Percentiles rank a stretch among this genome's conserved stretches.
These are phyloP conservation scores for Cryptococcus floricola DNA, from an alignment of 1,284 basidiomycete species.

Conservation along the genomic window DNA sequence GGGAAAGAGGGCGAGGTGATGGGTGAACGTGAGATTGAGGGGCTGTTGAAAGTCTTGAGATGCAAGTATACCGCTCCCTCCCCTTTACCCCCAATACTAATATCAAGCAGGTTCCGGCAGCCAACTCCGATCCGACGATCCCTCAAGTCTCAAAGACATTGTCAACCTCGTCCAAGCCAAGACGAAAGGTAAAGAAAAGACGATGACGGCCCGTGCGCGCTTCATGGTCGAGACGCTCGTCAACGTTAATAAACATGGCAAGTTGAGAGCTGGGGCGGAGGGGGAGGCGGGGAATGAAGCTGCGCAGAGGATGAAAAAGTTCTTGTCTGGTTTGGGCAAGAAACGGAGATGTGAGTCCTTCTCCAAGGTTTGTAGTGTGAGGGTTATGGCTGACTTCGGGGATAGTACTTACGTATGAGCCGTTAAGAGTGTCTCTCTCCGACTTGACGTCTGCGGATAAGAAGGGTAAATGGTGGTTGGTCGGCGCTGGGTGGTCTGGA, in stretches of 20 bases:
- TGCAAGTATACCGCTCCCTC: constrained; percentile 55
- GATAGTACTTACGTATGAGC: constrained; percentile 73
- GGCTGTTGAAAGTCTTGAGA: constrained; percentile 77
- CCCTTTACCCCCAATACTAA: neutral
- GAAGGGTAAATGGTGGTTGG: constrained; percentile 98
- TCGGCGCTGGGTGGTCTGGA: constrained; percentile 93
- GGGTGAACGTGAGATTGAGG: constrained; percentile 76
- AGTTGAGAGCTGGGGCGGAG: constrained; percentile 60
- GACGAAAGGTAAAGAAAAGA: constrained; percentile 57
- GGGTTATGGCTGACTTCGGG: neutral
- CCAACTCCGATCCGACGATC: constrained; percentile 70
- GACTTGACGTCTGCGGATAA: constrained; percentile 80
- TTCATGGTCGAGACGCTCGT: constrained; percentile 91
- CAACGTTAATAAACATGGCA: constrained; percentile 82
- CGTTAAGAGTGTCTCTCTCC: constrained; percentile 73
- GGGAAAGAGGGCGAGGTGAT: constrained; percentile 50
- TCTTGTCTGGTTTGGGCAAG: constrained; percentile 68
- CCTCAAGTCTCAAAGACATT: constrained; percentile 55
- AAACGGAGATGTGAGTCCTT: constrained; percentile 62
- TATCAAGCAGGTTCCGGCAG: constrained; percentile 66
- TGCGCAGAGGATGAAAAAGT: constrained; percentile 70
- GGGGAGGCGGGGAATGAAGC: constrained; percentile 64
- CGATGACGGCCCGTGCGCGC: constrained; percentile 62
- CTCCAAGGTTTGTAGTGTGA: neutral
- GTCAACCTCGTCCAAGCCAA: constrained; percentile 66